phyloP scores from a whole-genome alignment of 2,329 filamentous ascomycete species.

The Colletotrichum cordylinicola region DNA sequence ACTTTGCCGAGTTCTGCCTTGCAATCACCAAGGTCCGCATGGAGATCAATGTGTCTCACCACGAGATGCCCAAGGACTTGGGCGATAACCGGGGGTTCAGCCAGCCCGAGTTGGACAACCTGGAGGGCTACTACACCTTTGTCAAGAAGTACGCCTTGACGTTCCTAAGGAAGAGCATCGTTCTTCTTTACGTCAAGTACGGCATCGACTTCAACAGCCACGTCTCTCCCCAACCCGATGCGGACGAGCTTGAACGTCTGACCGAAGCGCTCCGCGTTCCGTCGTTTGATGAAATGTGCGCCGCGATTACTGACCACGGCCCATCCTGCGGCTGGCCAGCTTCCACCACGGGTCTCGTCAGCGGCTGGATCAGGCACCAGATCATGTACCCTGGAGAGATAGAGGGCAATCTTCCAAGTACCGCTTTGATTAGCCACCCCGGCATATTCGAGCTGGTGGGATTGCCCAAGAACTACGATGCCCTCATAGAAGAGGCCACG shows the following conservation, averaged over 20 bases:
- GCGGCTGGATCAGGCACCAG: conserved; percentile 78
- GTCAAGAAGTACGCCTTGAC: conserved; percentile 85
- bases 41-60: conserved; percentile 40
- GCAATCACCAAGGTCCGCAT: conserved; percentile 51
- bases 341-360: conserved; percentile 50
- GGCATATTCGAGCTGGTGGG: conserved; percentile 94
- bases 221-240: conserved; percentile 65
- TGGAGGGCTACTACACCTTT: conserved; percentile 63
- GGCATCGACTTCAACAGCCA: conserved; percentile 86
- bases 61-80: conserved; percentile 29
- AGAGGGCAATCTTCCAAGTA: conserved; percentile 34
- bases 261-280: conserved; percentile 78
- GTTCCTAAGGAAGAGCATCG: conserved; percentile 84
- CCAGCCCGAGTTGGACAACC: conserved; percentile 58
- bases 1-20: conserved; percentile 62
- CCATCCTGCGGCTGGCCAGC: conserved; percentile 55
- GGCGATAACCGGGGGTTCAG: conserved; percentile 55
- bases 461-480: conserved; percentile 89
- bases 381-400: conserved; percentile 39
- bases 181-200: conserved; percentile 87
- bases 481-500: conserved; percentile 89
- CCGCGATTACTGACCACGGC: conserved; percentile 55
- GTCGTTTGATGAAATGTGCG: conserved; percentile 79
- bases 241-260: conserved; percentile 82
- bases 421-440: conserved; percentile 74